Base-by-base conservation (phyloP, 441 rosid species). In the Metrosideros polymorpha region DNA sequence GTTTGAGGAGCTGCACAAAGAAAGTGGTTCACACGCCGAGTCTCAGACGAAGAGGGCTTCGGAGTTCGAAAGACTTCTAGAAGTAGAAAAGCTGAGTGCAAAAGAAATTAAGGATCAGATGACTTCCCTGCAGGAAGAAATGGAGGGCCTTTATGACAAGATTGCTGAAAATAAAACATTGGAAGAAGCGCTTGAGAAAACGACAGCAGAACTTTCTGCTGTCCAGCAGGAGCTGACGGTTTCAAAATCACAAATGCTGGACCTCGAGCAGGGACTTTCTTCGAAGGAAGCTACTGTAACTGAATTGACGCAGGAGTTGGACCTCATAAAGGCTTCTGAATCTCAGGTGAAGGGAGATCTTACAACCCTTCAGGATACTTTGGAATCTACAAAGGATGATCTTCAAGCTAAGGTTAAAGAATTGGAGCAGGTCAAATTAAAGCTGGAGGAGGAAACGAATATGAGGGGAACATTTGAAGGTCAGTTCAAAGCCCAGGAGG, bases 1-100 rank as follows among this genome's bases (percentile, higher is more conserved):
- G 90, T 96, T 92, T 71, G 97, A 96, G 91, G 98, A 94, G 86
- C 91, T 98, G 91, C 99, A 95, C 89, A 93, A 91, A 87, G 86
- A 95, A 91, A 95, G 96, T 32, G 94, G 95, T 53, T 94, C 91
- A 43, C 97, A 91, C 89, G 98, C 97, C 29, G 98, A 95, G 89
- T 94, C 96, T 83, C 96, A 95, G 92, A 88, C 91, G 10, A 95
- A 93, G 88, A 93, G 92, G 88, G 99, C 97, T 57, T 87, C 84
- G 92, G 98, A 96, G 89, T 94, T 94, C 53, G 96, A 94, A 89
- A 92, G 89, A 93, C 91, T 94, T 88, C 95, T 95, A 89, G 93
- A 94, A 86, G 92, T 87, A 55, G 93, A 96, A 12, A 95, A 94
- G 87, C 83, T 51, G 71, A 91, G 89, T 89, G 91, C 93, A 83